These are phyloP conservation scores for Leucocoprinus leucothites DNA, from an alignment of 768 basidiomycete species.

Conservation along the genomic window DNA sequence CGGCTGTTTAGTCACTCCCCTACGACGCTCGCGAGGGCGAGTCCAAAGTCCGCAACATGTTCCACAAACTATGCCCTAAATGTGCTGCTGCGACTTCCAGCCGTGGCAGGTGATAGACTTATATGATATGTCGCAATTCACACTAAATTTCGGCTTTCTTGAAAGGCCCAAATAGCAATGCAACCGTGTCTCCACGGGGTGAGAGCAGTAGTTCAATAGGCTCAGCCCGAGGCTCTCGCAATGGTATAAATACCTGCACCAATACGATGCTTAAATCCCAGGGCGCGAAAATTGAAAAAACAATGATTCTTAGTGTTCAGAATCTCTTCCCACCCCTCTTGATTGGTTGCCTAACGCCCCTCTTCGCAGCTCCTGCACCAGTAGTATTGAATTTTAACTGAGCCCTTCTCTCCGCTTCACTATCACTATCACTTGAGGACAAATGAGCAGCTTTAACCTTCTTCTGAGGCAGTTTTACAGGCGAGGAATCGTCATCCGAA, in stretches of 20 bases:
- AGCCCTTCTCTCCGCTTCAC: slow-evolving; percentile 38
- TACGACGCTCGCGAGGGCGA: slow-evolving; percentile 38
- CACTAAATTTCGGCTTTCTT: not conserved
- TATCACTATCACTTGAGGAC: slow-evolving; percentile 52
- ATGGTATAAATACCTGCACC: too few relatives aligned
- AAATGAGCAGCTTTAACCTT: slow-evolving; percentile 44
- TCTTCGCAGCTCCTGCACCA: slow-evolving; percentile 30
- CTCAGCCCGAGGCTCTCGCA: slow-evolving; percentile 2
- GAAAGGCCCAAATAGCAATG: not conserved
- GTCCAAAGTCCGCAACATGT: slow-evolving; percentile 59
- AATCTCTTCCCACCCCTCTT: slow-evolving; percentile 76
- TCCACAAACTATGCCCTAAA: slow-evolving; percentile 59
- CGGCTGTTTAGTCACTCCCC: slow-evolving; percentile 2
- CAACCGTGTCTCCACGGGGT: not conserved
- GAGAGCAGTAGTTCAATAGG: slow-evolving; percentile 6
- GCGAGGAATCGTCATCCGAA: slow-evolving; percentile 11
- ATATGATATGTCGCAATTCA: not conserved
- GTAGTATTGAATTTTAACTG: slow-evolving; percentile 38
- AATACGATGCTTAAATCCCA: not conserved
- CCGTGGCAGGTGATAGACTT: slow-evolving; percentile 11
- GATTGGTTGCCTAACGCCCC: slow-evolving; percentile 68
- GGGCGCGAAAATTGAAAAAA: not conserved
- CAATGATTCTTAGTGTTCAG: slow-evolving; percentile 28
- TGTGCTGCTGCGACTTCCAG: slow-evolving; percentile 42
- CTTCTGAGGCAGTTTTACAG: slow-evolving; percentile 41